Conservation (phyloP, 345 rosid genomes). For the Pistacia integerrima region DNA sequence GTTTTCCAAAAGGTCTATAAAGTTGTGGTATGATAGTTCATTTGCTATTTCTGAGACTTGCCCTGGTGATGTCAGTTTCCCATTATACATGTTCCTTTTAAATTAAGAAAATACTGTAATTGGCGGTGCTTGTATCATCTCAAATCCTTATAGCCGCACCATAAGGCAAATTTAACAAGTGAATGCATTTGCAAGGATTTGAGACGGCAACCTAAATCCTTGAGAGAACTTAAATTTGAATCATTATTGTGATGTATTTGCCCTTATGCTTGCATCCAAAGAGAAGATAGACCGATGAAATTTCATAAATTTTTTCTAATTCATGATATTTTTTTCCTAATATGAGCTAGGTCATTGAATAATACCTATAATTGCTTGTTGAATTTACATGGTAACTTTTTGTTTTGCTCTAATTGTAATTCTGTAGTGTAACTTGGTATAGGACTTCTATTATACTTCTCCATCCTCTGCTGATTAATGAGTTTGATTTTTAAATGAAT, state of each 20-base stretch:
- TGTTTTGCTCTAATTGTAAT: not conserved
- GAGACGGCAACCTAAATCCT: too few species aligned
- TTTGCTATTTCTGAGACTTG: not conserved
- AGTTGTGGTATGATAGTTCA: not conserved
- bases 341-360: not conserved
- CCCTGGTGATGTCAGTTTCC: not conserved
- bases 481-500: not conserved
- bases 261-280: too few species aligned
- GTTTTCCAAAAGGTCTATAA: too few species aligned
- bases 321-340: not conserved
- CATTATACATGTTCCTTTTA: not conserved
- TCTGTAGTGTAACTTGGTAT: too few species aligned
- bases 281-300: too few species aligned
- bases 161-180: too few species aligned
- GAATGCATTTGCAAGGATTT: too few species aligned
- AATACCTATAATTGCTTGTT: not conserved
- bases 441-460: not conserved
- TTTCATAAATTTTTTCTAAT: too few species aligned
- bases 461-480: not conserved
- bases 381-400: too few species aligned
- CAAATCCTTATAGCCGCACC: too few species aligned
- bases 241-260: too few species aligned
- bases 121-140: not conserved
- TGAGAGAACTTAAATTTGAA: too few species aligned
- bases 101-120: not conserved